A percentile compares a stretch with the other conserved stretches of the same genome.
phyloP scores from a whole-genome alignment of 2,329 filamentous ascomycete genomes.

The Neofusicoccum laricinum region DNA sequence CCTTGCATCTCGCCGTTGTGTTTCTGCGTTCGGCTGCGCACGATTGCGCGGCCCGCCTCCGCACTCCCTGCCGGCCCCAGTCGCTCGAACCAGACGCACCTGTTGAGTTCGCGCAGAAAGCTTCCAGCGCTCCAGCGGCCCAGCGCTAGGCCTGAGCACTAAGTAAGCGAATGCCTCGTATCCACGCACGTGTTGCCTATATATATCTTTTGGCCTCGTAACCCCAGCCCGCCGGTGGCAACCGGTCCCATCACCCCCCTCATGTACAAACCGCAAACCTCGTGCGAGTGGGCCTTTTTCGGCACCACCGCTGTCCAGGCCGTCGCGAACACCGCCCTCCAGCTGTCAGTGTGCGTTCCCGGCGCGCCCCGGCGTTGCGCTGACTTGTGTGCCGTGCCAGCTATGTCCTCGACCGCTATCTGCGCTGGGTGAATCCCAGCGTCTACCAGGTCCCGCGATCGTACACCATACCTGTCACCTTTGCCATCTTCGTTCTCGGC shows the following conservation, averaged over 20 bases:
- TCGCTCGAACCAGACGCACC: no score
- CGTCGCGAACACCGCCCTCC: conserved; percentile 17
- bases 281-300: conserved; percentile 18
- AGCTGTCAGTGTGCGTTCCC: conserved; percentile 19
- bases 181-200: conserved; percentile 2
- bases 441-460: not conserved
- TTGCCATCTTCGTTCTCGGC: conserved; percentile 19
- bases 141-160: not conserved
- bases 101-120: no score
- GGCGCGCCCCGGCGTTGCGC: no score
- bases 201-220: not conserved
- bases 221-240: not conserved
- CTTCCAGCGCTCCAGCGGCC: no score
- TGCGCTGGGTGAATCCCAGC: not conserved
- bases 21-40: no score
- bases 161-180: conserved; percentile 3
- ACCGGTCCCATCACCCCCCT: not conserved
- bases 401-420: not conserved
- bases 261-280: conserved; percentile 6
- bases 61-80: no score
- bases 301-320: conserved; percentile 21
- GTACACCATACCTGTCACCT: not conserved
- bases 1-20: no score
- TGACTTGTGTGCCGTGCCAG: not conserved
- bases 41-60: no score